Evolutionary conservation across 2,329 filamentous ascomycete genomes (phyloP).

Genomic region (Ophiostoma populinum): DNA sequence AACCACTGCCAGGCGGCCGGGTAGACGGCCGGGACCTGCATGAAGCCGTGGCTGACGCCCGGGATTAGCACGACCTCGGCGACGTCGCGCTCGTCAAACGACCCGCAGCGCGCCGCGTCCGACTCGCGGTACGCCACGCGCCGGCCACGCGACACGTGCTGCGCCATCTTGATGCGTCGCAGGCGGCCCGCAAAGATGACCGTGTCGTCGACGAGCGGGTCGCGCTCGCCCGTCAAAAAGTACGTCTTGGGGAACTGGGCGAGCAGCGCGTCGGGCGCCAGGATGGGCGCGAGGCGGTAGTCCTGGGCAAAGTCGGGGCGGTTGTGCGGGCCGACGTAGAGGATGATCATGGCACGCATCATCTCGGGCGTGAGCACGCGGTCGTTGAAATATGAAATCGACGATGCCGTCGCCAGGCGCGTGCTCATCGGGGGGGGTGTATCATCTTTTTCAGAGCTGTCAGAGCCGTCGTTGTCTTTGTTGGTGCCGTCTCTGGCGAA

Average conservation of each 20-base stretch:
- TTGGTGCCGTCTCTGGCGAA: too few relatives aligned
- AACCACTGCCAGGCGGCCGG: conserved; percentile 84
- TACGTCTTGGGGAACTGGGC: conserved; percentile 85
- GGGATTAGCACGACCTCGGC: conserved; percentile 75
- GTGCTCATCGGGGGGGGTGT: conserved; percentile 40
- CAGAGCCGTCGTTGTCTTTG: neutral
- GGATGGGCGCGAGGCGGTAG: conserved; percentile 74
- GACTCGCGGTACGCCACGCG: conserved; percentile 29
- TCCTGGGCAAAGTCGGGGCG: conserved; percentile 85
- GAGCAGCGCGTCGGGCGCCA: conserved; percentile 72
- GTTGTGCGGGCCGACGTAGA: conserved; percentile 89
- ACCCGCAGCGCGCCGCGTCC: conserved; percentile 24
- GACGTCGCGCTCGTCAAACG: conserved; percentile 51
- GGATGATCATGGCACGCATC: conserved; percentile 98
- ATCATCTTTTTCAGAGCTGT: neutral
- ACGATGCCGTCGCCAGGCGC: conserved; percentile 83
- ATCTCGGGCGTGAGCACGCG: conserved; percentile 89
- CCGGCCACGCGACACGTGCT: conserved; percentile 31
- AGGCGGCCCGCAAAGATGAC: conserved; percentile 86
- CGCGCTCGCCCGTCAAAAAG: conserved; percentile 85
- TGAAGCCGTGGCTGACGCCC: conserved; percentile 81
- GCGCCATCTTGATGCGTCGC: conserved; percentile 55
- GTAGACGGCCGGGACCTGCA: conserved; percentile 79
- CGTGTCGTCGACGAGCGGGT: conserved; percentile 90
- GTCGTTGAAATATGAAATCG: conserved; percentile 97